phyloP scores from a whole-genome alignment of 257 asterid genomes.

The Haberlea rhodopensis region DNA sequence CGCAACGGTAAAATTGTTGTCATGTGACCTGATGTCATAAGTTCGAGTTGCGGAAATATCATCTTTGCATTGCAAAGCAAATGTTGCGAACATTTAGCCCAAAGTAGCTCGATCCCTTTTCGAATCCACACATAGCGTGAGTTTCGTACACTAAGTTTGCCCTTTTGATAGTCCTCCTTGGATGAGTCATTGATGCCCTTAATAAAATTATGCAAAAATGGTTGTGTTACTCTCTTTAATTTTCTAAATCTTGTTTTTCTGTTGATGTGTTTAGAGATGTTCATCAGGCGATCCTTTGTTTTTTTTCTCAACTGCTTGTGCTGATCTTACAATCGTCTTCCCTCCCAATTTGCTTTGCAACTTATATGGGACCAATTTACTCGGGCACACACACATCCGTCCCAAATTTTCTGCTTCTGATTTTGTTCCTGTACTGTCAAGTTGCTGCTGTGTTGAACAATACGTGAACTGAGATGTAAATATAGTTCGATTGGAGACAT shows the following conservation, averaged over 20 bases:
- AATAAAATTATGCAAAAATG: background rate
- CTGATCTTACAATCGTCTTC: background rate
- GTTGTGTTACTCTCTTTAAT: background rate
- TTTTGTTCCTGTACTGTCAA: background rate
- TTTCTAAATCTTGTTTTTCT: background rate
- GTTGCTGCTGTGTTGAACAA: conserved; percentile 1
- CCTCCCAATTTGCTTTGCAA: conserved; percentile 15
- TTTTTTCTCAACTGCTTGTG: background rate
- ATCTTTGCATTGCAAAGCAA: too few species aligned
- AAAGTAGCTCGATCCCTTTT: too few species aligned
- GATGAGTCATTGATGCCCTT: conserved; percentile 37
- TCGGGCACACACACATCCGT: background rate
- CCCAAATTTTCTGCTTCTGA: background rate
- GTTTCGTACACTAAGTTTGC: too few species aligned
- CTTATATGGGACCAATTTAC: background rate
- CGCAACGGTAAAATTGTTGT: too few species aligned
- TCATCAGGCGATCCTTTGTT: background rate
- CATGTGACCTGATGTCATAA: too few species aligned
- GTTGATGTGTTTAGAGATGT: background rate
- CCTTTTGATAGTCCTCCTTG: too few species aligned
- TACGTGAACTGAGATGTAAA: background rate
- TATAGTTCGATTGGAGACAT: conserved; percentile 1
- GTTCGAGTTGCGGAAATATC: too few species aligned
- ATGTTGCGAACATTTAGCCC: too few species aligned
- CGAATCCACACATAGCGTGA: too few species aligned